Evolutionary conservation across 2,329 filamentous ascomycete genomes (phyloP), one percentile per base, ranked within the genome.

Genomic region (Cercospora sp.): DNA sequence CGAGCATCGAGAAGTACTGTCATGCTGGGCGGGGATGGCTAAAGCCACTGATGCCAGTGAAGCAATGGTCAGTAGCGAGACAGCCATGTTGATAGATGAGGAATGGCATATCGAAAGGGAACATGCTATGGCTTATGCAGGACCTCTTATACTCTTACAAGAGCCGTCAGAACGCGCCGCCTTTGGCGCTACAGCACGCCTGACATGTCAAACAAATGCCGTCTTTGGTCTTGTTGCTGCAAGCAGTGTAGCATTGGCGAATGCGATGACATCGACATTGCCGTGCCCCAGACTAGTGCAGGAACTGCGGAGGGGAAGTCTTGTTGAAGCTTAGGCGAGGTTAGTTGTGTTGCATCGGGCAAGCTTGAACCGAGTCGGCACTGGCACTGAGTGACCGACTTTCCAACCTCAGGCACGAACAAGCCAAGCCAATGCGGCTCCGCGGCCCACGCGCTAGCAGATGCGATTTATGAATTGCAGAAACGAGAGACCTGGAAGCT

Each of bases 391-490:
- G 12, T 21, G 21, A 51, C 49, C 21, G 49, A 26, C 2, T 6
- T 26, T 51, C 12, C 12, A 26, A 28, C 49, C 28, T 59, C 55
- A 59, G 55, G 55, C 55, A 59, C 5, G 2, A 18, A 24, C 4
- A 37, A 21, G 49, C 45, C 49, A 57, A 64, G 49, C 61, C 26
- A 12, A 9, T 65, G 62, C 62, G 62, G 62, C 53, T 65, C 62
- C 21, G 24, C 53, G 18, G 51, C 62, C 30, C 62, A 64, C 61
- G 62, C 51, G 62, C 62, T 65, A 65, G 62, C 62, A 10, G n/a
- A 26, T 58, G 24, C 61, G 49, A 64, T 64, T 64, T 64, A 64
- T 57, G 61, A 63, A 51, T 34, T 63, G 43, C 61, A 51, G 40
- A n/a, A 34, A 28, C 40, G 26, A 32, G 21, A 26, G 61, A 51